Evolutionary conservation across 129 eudicot species (phyloP), one percentile per base, ranked within the genome.

Genomic region (Flaveria brownii): DNA sequence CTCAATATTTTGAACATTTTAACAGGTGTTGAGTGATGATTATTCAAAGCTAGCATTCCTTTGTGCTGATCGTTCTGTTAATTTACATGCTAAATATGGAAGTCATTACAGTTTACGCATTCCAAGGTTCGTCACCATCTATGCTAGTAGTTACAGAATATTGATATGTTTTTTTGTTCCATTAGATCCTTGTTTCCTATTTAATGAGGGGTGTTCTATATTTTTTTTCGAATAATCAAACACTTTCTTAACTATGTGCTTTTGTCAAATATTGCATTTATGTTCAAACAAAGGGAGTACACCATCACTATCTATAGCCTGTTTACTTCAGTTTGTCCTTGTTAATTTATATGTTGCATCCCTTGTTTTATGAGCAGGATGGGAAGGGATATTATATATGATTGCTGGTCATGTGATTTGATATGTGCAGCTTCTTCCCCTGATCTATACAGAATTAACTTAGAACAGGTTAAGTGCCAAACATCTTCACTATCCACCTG

Each of bases 391-490:
- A 84, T 94, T 8, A 80, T 84, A 80, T 94, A 94, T 80, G 98
- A 94, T 84, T 13, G 75, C 89, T 94, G 90, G 96, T 94, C 97
- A n/a, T 91, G 98, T 73, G 98, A 94, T 82, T 76, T 94, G 76
- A 76, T 94, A 80, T 94, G 98, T 89, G 97, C 98, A 47, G 98
- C 98, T 62, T 94, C 98, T 61, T 94, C 98, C 49, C 98, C 98
- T 69, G 98, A 94, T 80, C 86, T 94, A 14, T 94, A 94, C 74
- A 88, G 98, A 81, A 94, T 94, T 57, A 94, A 94, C 76, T 81
- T 94, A 79, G 96, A 89, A 65, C 97, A 94, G 98, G 98, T 94
- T 42, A 63, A 50, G 60, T 49, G 60, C 3, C 14, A 18, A 63
- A 1, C 50, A 28, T 13, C 39, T 20, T 18, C 6, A 4, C 45